A percentile compares a stretch with the other conserved stretches of the same genome.
phyloP scores from a whole-genome alignment of 768 basidiomycete species.

The Pleurotus ostreatus region DNA sequence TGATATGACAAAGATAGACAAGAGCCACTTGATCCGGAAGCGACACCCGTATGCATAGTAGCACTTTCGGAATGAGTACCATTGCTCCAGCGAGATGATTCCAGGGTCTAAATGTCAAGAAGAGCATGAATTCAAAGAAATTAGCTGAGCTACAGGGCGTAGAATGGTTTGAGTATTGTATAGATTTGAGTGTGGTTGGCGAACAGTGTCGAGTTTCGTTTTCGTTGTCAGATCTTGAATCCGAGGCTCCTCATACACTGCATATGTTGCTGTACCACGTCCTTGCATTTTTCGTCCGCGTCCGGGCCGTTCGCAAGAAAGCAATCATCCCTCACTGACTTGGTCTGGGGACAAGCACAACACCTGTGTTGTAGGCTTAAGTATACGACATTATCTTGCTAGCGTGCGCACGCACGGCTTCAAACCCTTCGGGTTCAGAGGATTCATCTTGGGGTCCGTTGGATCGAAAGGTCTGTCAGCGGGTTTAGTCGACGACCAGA shows the following conservation, averaged over 20 bases:
- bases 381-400: no score
- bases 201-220: no score
- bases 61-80: no score
- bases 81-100: no score
- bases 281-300: conserved; percentile 76
- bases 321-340: conserved; percentile 89
- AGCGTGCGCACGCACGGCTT: conserved; percentile 69
- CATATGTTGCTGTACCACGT: conserved; percentile 75
- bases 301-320: conserved; percentile 73
- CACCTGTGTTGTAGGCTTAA: conserved; percentile 50
- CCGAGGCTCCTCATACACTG: conserved; percentile 90
- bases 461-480: conserved; percentile 55
- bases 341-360: conserved; percentile 94
- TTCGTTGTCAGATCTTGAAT: conserved; percentile 62
- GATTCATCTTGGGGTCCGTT: conserved; percentile 78
- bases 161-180: no score
- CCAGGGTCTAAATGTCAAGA: no score
- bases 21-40: no score
- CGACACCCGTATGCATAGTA: no score
- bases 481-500: conserved; percentile 43
- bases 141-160: no score
- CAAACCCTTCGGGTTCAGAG: conserved; percentile 88
- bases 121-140: no score
- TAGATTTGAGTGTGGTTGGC: no score
- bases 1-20: no score